A percentile compares a stretch with the other conserved stretches of the same genome.
Conservation (phyloP, 2,329 filamentous ascomycete species). For the Alternaria hordeiaustralica region DNA sequence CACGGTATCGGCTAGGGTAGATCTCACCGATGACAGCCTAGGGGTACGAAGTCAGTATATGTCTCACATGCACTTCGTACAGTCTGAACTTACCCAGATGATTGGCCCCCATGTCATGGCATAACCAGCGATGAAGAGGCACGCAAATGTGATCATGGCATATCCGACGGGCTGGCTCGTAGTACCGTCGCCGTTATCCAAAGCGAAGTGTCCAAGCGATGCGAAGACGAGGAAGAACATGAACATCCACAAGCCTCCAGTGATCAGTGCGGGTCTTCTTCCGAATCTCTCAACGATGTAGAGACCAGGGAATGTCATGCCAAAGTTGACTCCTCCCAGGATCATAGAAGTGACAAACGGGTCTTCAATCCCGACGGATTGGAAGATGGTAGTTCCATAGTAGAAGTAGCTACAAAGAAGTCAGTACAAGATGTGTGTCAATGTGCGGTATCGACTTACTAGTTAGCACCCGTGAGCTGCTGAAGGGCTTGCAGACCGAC, state of each 20-base stretch:
- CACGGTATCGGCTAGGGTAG: conserved; percentile 64
- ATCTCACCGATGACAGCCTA: conserved; percentile 64
- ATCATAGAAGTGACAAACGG: conserved; percentile 57
- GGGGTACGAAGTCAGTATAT: too few species aligned
- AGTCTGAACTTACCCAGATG: conserved; percentile 64
- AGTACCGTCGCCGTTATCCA: conserved; percentile 41
- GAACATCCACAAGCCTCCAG: conserved; percentile 57
- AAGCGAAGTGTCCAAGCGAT: conserved; percentile 54
- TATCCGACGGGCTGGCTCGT: conserved; percentile 58
- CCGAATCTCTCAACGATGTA: conserved; percentile 57
- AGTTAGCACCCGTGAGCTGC: conserved; percentile 73
- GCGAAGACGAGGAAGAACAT: conserved; percentile 65
- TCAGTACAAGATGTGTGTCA: neutral
- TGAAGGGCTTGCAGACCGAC: conserved; percentile 69
- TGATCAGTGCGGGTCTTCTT: conserved; percentile 54
- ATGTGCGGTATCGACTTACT: conserved; percentile 56
- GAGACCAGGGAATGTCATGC: conserved; percentile 55
- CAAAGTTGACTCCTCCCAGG: conserved; percentile 57
- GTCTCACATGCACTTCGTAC: too few species aligned
- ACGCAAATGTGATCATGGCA: conserved; percentile 71
- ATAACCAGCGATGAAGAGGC: conserved; percentile 70
- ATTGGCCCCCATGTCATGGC: conserved; percentile 74
- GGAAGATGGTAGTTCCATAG: conserved; percentile 57
- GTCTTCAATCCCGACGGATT: conserved; percentile 50
- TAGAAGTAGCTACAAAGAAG: conserved; percentile 59